These are phyloP conservation scores for Austroboletus niveus DNA, from an alignment of 1,284 basidiomycete genomes.

Conservation along the genomic window DNA sequence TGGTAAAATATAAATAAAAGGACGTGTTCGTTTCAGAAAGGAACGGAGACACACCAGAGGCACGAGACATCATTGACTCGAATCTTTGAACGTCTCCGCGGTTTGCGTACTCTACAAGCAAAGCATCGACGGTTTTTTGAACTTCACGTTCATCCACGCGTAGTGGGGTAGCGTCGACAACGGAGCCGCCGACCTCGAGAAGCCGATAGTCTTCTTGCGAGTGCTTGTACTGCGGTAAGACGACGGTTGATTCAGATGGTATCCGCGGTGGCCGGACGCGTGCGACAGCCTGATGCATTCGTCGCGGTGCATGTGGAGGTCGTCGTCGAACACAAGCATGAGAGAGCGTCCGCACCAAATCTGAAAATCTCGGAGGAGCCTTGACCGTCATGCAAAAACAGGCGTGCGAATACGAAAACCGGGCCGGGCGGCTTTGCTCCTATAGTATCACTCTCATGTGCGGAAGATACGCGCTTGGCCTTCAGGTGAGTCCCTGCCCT, in stretches of 20 bases:
- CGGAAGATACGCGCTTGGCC: constrained; percentile 59
- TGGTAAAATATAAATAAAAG: constrained; percentile 19
- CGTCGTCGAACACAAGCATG: constrained; percentile 1
- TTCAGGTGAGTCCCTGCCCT: constrained; percentile 36
- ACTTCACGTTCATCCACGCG: constrained; percentile 41
- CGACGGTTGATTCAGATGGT: neutral
- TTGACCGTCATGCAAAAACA: constrained; percentile 1
- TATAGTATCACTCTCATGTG: constrained; percentile 44
- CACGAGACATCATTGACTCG: constrained; percentile 46
- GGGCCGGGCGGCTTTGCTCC: too few relatives aligned
- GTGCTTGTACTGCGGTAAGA: neutral
- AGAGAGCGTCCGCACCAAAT: neutral
- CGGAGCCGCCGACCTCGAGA: constrained; percentile 8
- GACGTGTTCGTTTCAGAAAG: neutral
- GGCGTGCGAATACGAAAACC: too few relatives aligned
- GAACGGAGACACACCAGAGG: constrained; percentile 38
- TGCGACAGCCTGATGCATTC: constrained; percentile 24
- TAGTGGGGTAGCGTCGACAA: neutral
- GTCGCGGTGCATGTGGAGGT: constrained; percentile 8
- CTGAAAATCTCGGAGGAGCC: neutral
- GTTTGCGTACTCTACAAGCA: constrained; percentile 51
- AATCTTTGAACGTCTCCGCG: constrained; percentile 44
- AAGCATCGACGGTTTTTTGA: constrained; percentile 41
- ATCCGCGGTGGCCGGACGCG: neutral
- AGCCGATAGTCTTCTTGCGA: neutral